phyloP scores from a whole-genome alignment of 331 rosid species.

The Pyrus hybrid region DNA sequence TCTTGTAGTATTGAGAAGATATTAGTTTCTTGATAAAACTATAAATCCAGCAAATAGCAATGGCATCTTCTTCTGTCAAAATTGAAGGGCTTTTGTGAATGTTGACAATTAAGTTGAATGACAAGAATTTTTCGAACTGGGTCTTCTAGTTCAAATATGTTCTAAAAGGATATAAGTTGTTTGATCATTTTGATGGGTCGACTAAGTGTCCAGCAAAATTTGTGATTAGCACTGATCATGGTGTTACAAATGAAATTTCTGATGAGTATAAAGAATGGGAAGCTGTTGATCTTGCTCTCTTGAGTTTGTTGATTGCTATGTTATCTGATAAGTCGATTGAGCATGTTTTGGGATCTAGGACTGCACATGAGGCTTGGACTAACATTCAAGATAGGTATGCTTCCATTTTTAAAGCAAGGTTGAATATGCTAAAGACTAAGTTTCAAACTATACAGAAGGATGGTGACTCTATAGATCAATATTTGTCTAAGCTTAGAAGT shows the following conservation, averaged over 20 bases:
- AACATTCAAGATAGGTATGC: not conserved
- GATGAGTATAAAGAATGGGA: not conserved
- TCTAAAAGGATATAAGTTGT: not conserved
- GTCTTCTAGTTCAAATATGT: too few species aligned
- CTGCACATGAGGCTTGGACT: not conserved
- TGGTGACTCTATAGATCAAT: not conserved
- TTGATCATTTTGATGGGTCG: not conserved
- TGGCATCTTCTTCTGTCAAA: too few species aligned
- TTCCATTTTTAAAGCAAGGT: not conserved
- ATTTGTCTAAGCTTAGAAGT: too few species aligned
- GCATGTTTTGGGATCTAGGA: not conserved
- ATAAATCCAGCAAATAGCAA: too few species aligned
- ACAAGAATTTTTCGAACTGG: not conserved
- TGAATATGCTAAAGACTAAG: not conserved
- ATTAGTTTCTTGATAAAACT: too few species aligned
- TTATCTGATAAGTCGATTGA: not conserved
- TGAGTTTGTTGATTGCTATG: not conserved
- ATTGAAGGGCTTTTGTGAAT: not conserved
- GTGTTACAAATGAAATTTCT: not conserved
- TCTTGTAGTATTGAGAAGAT: too few species aligned
- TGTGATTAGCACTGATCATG: not conserved
- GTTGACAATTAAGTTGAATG: not conserved
- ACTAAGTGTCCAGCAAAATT: not conserved
- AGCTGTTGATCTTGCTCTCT: not conserved
- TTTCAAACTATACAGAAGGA: not conserved